A percentile compares a stretch with the other conserved stretches of the same genome.
Evolutionary conservation across 2,329 filamentous ascomycete genomes (phyloP).

Genomic region (Cladosporium sphaerospermum): DNA sequence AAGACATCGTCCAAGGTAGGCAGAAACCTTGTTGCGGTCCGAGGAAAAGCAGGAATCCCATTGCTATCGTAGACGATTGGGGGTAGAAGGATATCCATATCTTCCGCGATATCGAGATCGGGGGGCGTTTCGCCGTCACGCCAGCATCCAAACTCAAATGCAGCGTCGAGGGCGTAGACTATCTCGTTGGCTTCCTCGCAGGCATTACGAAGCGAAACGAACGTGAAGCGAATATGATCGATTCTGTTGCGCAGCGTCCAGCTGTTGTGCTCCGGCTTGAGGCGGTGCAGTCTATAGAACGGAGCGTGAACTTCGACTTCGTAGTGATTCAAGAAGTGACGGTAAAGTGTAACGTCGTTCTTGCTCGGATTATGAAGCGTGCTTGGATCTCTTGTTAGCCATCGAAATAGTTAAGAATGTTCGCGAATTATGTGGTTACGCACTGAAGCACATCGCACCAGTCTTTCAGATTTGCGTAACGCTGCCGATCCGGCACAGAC

Average conservation of each 20-base stretch:
- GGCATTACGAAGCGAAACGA: neutral
- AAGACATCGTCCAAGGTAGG: neutral
- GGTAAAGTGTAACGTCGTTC: conserved; percentile 2
- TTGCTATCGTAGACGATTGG: no score
- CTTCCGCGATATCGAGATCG: neutral
- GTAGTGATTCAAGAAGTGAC: conserved; percentile 4
- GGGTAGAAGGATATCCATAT: no score
- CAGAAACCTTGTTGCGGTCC: neutral
- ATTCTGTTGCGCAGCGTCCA: neutral
- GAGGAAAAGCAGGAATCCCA: neutral
- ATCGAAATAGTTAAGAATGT: neutral
- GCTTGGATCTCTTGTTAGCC: neutral
- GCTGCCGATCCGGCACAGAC: neutral
- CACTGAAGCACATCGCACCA: conserved; percentile 4
- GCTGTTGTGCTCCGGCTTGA: neutral
- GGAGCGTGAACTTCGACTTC: conserved; percentile 6
- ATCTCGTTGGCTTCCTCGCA: conserved; percentile 9
- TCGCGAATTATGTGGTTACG: neutral
- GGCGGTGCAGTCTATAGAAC: neutral
- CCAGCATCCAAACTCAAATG: conserved; percentile 13
- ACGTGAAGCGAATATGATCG: neutral
- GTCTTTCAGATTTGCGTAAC: neutral
- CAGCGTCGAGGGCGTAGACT: conserved; percentile 13
- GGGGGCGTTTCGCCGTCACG: neutral
- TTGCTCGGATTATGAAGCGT: conserved; percentile 6